Evolutionary conservation across 495 filamentous ascomycete genomes (phyloP), one percentile per base, ranked within the genome.

Genomic region (Lindgomyces ingoldianus): DNA sequence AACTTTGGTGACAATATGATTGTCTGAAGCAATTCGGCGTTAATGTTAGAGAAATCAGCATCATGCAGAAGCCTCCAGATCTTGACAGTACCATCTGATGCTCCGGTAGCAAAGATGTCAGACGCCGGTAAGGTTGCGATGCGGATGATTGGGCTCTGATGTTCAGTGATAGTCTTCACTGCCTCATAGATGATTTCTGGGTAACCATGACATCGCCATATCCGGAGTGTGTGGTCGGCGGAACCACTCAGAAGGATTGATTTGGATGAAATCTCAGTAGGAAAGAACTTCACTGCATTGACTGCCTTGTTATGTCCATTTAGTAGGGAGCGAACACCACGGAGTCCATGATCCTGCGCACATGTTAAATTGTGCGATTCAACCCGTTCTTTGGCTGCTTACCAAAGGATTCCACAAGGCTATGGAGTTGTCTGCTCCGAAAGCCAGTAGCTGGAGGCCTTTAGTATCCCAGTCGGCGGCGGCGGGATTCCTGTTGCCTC

Each of bases 341-440:
- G 73, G 27, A 76, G 71, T 4, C 76, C 74, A 22, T 74, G 64
- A 44, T 86, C 79, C 78, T 89, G 21, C 18, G 1, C 1, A n/a
- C 4, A 22, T n/a, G n/a, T 55, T 41, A 55, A 27, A 11, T 22
- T 27, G 18, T 18, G 36, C 8, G 18, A 39, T 39, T 18, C 53
- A 30, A 48, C 46, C 6, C 22, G 4, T 25, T 45, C 14, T 21
- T 41, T 47, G 55, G 24, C 18, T 42, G 59, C 86, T 66, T 85
- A 96, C 91, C 73, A 83, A 72, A 48, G 94, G 91, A 70, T 87
- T 79, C 94, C 94, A 98, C 53, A 97, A 71, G 29, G 92, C 94
- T 61, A 97, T 81, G 77, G 93, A 94, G 60, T 84, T 84, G 76
- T 91, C 91, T 26, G 92, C 89, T 39, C 94, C 94, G 77, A 90